Evolutionary conservation across 306 rosid genomes (phyloP).

Genomic region (Gastrolobium villosum): DNA sequence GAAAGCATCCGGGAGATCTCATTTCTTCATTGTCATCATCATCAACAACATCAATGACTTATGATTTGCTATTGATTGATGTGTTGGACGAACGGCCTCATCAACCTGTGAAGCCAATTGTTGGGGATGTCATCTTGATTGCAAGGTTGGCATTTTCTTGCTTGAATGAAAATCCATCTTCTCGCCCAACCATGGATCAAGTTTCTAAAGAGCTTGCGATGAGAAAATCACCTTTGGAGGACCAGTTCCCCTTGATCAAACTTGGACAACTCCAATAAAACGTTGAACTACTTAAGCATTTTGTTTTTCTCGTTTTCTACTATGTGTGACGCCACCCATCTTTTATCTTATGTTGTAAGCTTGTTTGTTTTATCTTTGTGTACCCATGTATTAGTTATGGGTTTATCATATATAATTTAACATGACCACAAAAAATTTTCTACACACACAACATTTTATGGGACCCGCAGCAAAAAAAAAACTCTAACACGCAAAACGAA

Average conservation of each 20-base stretch:
- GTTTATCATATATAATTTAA: too few species aligned
- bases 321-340: neutral
- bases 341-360: neutral
- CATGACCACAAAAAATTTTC: too few species aligned
- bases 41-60: neutral
- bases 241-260: neutral
- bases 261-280: neutral
- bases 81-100: neutral
- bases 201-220: constrained; percentile 6
- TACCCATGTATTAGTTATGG: neutral
- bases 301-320: too few species aligned
- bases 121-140: too few species aligned
- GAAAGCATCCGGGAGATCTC: too few species aligned
- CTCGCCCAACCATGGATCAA: constrained; percentile 29
- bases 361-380: neutral
- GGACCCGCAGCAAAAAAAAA: too few species aligned
- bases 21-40: too few species aligned
- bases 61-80: constrained; percentile 3
- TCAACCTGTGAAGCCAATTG: too few species aligned
- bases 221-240: neutral
- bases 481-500: too few species aligned
- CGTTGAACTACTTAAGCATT: neutral
- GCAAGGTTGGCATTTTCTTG: neutral
- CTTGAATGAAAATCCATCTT: neutral
- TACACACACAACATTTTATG: too few species aligned